Conservation (phyloP, 208 protist genomes). For the Trypanosoma brucei region DNA sequence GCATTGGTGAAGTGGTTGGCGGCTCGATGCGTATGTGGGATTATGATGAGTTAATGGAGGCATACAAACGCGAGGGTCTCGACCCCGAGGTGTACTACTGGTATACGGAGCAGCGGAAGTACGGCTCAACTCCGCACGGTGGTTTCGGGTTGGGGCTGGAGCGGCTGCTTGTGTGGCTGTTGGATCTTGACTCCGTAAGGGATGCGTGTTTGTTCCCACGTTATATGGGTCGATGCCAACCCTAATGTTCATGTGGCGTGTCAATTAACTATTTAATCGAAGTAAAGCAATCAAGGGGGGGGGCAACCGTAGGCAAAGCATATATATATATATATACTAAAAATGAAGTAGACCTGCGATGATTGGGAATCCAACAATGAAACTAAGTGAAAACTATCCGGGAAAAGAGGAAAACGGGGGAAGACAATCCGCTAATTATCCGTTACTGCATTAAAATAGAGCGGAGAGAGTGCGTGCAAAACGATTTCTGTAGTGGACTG, state of each 20-base stretch:
- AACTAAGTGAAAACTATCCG: too few relatives aligned
- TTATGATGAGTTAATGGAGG: constrained; percentile 91
- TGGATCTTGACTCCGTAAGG: constrained; percentile 93
- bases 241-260: constrained; percentile 61
- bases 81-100: constrained; percentile 97
- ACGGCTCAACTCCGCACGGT: constrained; percentile 95
- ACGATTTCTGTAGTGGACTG: too few relatives aligned
- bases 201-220: constrained; percentile 96
- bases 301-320: too few relatives aligned
- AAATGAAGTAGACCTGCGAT: too few relatives aligned
- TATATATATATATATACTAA: too few relatives aligned
- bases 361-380: too few relatives aligned
- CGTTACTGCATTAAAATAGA: too few relatives aligned
- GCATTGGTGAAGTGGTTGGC: constrained; percentile 98
- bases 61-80: constrained; percentile 93
- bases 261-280: neutral
- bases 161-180: constrained; percentile 96
- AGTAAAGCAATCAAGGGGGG: too few relatives aligned
- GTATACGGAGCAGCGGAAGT: constrained; percentile 98
- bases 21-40: constrained; percentile 97
- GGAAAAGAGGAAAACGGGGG: too few relatives aligned
- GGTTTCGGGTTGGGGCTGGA: constrained; percentile 98
- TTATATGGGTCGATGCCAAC: constrained; percentile 93
- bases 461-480: too few relatives aligned
- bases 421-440: too few relatives aligned